Conservation (phyloP, 371 early-diverging fungal genomes). For the Syncephalastrum contaminatum region DNA sequence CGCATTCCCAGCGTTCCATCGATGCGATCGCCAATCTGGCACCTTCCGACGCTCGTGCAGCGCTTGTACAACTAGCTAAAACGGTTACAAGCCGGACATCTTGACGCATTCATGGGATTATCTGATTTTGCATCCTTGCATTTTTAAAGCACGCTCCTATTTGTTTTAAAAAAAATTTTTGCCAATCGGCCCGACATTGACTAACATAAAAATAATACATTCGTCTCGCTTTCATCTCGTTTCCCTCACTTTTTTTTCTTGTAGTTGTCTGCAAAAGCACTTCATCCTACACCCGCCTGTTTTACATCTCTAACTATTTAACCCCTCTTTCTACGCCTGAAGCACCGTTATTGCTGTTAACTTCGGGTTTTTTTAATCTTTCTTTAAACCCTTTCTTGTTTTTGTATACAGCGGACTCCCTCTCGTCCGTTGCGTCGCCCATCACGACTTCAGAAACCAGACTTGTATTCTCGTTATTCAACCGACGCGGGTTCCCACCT, state of each 20-base stretch:
- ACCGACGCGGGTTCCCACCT: conserved; percentile 68
- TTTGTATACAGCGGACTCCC: conserved; percentile 51
- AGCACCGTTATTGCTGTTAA: conserved; percentile 8
- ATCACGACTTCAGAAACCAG: conserved; percentile 71
- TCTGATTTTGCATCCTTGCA: neutral
- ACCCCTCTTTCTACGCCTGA: conserved; percentile 7
- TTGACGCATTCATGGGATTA: neutral
- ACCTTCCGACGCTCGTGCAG: conserved; percentile 57
- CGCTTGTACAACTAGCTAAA: conserved; percentile 58
- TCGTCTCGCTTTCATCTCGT: conserved; percentile 1
- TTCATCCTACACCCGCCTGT: neutral
- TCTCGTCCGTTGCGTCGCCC: conserved; percentile 56
- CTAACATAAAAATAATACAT: no score
- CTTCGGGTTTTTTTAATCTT: conserved; percentile 7
- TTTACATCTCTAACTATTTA: conserved; percentile 3
- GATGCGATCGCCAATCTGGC: conserved; percentile 65
- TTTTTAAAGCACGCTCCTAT: neutral
- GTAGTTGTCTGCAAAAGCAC: conserved; percentile 1
- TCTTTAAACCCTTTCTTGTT: conserved; percentile 7
- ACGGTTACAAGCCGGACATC: neutral
- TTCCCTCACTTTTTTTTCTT: conserved; percentile 3
- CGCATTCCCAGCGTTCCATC: conserved; percentile 60
- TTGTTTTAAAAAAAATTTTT: conserved; percentile 1
- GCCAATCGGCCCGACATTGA: neutral
- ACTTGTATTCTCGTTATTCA: conserved; percentile 60